Conservation (phyloP, 768 basidiomycete species). For the Boletus reticulatus region DNA sequence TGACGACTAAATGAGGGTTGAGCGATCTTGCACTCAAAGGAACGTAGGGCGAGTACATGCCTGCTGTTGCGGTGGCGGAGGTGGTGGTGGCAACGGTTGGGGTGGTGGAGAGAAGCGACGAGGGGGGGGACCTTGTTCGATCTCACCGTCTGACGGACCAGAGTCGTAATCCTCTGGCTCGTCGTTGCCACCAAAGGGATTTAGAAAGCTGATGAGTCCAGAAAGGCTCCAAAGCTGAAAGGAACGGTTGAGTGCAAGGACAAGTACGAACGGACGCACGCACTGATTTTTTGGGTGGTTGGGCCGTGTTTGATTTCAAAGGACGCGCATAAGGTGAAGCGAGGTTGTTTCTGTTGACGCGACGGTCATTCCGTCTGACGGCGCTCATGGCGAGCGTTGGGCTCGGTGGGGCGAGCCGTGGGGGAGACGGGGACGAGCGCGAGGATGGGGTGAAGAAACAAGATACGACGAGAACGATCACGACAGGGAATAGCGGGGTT, state of each 20-base stretch:
- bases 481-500: constrained; percentile 20
- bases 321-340: constrained; percentile 60
- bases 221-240: constrained; percentile 50
- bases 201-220: constrained; percentile 48
- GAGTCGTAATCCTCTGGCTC: constrained; percentile 25
- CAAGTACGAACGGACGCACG: constrained; percentile 9
- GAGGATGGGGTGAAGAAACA: constrained; percentile 14
- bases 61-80: constrained; percentile 23
- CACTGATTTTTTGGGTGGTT: constrained; percentile 48
- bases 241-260: constrained; percentile 12
- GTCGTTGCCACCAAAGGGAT: constrained; percentile 38
- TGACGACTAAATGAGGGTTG: constrained; percentile 25
- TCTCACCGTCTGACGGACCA: constrained; percentile 24
- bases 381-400: constrained; percentile 48
- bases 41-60: constrained; percentile 24
- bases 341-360: constrained; percentile 33
- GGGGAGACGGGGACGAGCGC: background rate
- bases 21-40: constrained; percentile 19
- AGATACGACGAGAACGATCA: constrained; percentile 24
- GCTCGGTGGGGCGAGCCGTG: constrained; percentile 5
- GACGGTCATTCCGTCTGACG: constrained; percentile 46
- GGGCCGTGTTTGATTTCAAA: constrained; percentile 19
- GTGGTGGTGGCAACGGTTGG: constrained; percentile 20
- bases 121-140: constrained; percentile 27
- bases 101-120: constrained; percentile 24